Evolutionary conservation across 2,329 filamentous ascomycete species (phyloP).

Genomic region (Trichoderma citrinoviride): DNA sequence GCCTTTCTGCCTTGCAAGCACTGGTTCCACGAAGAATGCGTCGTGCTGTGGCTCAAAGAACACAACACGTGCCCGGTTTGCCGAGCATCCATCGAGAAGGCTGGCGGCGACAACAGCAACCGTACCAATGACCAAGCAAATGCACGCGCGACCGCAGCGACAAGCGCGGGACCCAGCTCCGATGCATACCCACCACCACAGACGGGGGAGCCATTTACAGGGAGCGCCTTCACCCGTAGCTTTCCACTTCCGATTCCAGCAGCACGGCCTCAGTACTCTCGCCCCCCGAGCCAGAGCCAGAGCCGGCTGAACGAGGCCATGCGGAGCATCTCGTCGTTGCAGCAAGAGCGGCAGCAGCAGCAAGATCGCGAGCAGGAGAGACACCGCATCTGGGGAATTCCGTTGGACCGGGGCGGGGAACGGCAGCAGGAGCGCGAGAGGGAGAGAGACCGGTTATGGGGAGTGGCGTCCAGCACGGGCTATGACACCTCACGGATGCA

Average conservation of each 20-base stretch:
- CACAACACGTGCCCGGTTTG: constrained; percentile 92
- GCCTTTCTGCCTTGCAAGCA: constrained; percentile 82
- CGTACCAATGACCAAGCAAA: neutral
- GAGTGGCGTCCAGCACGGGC: constrained; percentile 29
- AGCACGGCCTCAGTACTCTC: constrained; percentile 25
- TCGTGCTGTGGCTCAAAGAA: constrained; percentile 78
- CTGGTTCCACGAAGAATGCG: constrained; percentile 87
- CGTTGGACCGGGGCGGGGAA: constrained; percentile 21
- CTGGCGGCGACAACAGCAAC: constrained; percentile 24
- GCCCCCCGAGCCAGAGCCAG: constrained; percentile 32
- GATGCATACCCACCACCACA: neutral
- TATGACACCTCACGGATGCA: constrained; percentile 38
- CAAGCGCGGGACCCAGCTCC: neutral
- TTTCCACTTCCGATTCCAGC: constrained; percentile 15
- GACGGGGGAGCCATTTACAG: neutral
- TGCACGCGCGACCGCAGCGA: neutral
- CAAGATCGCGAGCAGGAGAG: constrained; percentile 29
- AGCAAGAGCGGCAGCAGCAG: constrained; percentile 29
- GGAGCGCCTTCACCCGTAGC: neutral
- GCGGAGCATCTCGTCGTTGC: constrained; percentile 31
- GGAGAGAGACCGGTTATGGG: constrained; percentile 29
- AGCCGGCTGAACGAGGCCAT: constrained; percentile 34
- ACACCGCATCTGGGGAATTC: constrained; percentile 27
- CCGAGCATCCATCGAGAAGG: constrained; percentile 55
- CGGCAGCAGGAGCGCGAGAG: constrained; percentile 28